A percentile compares a stretch with the other conserved stretches of the same genome.
These are phyloP conservation scores for Fagopyrum esculentum DNA, from an alignment of 148 eudicot species.

Conservation along the genomic window DNA sequence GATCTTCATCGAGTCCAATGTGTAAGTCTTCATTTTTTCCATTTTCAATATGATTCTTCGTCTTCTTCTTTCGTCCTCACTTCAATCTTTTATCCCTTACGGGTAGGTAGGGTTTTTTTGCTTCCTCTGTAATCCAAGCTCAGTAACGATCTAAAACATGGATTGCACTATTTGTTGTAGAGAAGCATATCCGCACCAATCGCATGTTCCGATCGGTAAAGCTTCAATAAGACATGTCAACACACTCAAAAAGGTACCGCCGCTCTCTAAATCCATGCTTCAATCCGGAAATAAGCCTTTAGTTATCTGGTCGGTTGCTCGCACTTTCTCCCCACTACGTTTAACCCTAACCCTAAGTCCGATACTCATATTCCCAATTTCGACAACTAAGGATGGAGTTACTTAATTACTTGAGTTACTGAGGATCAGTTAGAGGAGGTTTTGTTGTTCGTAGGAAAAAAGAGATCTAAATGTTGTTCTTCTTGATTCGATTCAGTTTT, in stretches of 20 bases:
- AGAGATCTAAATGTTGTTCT: too few relatives aligned
- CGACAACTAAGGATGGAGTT: conserved; percentile 83
- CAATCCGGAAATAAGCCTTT: conserved; percentile 51
- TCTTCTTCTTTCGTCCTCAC: too few relatives aligned
- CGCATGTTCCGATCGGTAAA: conserved; percentile 61
- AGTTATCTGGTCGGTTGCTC: conserved; percentile 37
- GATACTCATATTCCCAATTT: conserved; percentile 27
- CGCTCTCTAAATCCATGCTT: conserved; percentile 28
- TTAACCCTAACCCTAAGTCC: conserved; percentile 20
- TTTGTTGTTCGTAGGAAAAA: conserved; percentile 20
- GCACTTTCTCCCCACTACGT: conserved; percentile 15
- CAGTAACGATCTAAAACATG: conserved; percentile 24
- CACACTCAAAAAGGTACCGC: conserved; percentile 18
- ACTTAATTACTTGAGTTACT: conserved; percentile 35
- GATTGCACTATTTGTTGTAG: conserved; percentile 74
- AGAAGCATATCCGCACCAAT: conserved; percentile 66
- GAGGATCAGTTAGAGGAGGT: conserved; percentile 90
- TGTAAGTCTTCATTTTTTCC: too few relatives aligned
- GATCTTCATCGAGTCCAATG: too few relatives aligned
- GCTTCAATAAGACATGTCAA: conserved; percentile 35
- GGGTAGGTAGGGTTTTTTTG: conserved; percentile 17
- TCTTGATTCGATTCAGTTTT: too few relatives aligned
- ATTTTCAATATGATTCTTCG: too few relatives aligned
- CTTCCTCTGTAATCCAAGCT: conserved; percentile 6
- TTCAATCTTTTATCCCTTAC: background rate